Conservation (phyloP, 2,329 filamentous ascomycete genomes). For the Ceratocystiopsis sp. region DNA sequence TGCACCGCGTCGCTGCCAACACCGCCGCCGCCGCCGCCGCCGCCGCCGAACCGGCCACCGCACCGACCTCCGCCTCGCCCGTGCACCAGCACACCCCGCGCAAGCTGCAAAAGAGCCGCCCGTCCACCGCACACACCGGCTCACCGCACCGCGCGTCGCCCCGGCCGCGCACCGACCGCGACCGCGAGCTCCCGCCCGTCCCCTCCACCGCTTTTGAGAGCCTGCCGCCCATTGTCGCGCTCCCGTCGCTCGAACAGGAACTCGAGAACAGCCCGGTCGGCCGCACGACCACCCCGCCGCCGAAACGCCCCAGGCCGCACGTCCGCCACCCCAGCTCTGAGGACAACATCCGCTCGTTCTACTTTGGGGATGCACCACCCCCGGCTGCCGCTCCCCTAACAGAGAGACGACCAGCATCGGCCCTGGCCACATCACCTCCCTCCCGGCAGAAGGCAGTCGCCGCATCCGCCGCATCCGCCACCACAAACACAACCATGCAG, state of each 20-base stretch:
- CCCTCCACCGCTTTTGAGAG: constrained; percentile 16
- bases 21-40: not conserved
- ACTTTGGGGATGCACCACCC: constrained; percentile 6
- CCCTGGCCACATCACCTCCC: not conserved
- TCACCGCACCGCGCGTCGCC: constrained; percentile 8
- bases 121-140: constrained; percentile 15
- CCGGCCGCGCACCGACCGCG: constrained; percentile 4
- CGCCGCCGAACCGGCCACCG: not conserved
- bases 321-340: constrained; percentile 9
- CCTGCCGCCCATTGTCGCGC: constrained; percentile 23
- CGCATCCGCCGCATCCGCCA: not conserved
- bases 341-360: constrained; percentile 7
- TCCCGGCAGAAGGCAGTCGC: not conserved
- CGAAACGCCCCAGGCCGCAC: not conserved
- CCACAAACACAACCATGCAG: constrained; percentile 12
- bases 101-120: constrained; percentile 22
- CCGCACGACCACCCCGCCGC: constrained; percentile 1
- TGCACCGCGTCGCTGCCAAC: not conserved
- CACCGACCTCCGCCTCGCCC: not conserved
- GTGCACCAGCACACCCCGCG: constrained; percentile 14
- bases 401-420: not conserved
- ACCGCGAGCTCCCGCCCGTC: constrained; percentile 11
- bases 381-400: not conserved
- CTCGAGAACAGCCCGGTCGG: constrained; percentile 2
- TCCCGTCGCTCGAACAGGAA: constrained; percentile 23